Evolutionary conservation across 805 yeast species (phyloP).

Genomic region (Pichia exigua): DNA sequence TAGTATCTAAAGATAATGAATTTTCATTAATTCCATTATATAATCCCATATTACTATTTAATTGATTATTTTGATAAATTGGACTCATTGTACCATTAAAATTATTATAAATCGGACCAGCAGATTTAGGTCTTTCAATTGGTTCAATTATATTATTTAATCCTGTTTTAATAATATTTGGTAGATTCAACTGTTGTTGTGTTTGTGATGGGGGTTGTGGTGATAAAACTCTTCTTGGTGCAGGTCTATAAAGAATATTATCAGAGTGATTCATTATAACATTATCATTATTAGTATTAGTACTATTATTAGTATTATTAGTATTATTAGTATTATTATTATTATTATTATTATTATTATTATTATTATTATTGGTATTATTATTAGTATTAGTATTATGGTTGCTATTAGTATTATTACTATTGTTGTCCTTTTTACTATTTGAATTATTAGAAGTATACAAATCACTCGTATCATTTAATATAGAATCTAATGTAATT

Average conservation of each 20-base stretch:
- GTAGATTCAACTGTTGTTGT: background rate
- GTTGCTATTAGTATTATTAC: too few relatives aligned
- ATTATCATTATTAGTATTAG: background rate
- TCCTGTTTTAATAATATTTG: conserved; percentile 4
- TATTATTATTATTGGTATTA: background rate
- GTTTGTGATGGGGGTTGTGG: background rate
- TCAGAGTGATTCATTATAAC: background rate
- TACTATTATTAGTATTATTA: too few relatives aligned
- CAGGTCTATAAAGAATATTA: conserved; percentile 2
- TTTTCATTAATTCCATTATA: conserved; percentile 1
- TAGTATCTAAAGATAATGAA: conserved; percentile 10
- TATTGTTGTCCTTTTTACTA: too few relatives aligned
- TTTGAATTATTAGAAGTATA: background rate
- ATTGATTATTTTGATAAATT: background rate
- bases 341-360: too few relatives aligned
- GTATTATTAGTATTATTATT: too few relatives aligned
- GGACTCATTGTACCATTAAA: conserved; percentile 2
- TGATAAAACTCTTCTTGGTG: conserved; percentile 9
- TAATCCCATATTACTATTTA: background rate
- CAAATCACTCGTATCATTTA: conserved; percentile 20
- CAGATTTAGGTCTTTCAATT: conserved; percentile 36
- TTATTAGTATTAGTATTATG: too few relatives aligned
- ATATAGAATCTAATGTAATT: conserved; percentile 32
- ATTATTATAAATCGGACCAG: conserved; percentile 30
- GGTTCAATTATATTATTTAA: conserved; percentile 11